Evolutionary conservation across 108 stramenopile genomes (phyloP).

Genomic region (Skeletonema costatum): DNA sequence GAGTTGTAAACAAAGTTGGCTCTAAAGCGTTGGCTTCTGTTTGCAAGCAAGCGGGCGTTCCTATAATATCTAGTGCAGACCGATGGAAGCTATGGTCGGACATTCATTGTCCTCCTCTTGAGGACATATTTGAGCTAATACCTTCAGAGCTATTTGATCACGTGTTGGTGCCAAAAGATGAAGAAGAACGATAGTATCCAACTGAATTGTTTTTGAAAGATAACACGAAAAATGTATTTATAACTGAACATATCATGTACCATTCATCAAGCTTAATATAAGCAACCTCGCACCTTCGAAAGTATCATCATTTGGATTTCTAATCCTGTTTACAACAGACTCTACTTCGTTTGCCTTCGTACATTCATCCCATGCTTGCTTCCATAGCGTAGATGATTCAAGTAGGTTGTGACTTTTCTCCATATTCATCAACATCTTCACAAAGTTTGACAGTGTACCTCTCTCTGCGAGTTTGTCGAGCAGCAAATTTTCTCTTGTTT

Average conservation of each 20-base stretch:
- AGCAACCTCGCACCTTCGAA: neutral
- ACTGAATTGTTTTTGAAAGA: neutral
- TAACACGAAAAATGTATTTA: neutral
- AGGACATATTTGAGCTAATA: slow-evolving; percentile 55
- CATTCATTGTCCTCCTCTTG: slow-evolving; percentile 55
- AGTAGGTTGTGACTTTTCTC: neutral
- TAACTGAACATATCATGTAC: neutral
- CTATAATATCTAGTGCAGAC: slow-evolving; percentile 51
- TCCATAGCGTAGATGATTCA: neutral
- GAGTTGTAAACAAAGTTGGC: slow-evolving; percentile 59
- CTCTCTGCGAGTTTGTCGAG: neutral
- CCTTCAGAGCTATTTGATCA: slow-evolving; percentile 30
- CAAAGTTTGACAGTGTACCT: neutral
- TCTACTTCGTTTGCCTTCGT: neutral
- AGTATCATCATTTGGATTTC: neutral
- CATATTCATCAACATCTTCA: neutral
- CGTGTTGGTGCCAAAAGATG: slow-evolving; percentile 23
- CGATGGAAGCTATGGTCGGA: slow-evolving; percentile 60
- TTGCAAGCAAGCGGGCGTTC: slow-evolving; percentile 15
- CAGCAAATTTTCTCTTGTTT: neutral
- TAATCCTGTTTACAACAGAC: neutral
- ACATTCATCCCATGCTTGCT: neutral
- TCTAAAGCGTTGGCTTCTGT: slow-evolving; percentile 23
- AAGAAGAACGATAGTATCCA: neutral
- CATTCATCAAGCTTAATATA: neutral